Evolutionary conservation across 2,329 filamentous ascomycete genomes (phyloP), one percentile per base, ranked within the genome.

Genomic region (Tolypocladium capitatum): DNA sequence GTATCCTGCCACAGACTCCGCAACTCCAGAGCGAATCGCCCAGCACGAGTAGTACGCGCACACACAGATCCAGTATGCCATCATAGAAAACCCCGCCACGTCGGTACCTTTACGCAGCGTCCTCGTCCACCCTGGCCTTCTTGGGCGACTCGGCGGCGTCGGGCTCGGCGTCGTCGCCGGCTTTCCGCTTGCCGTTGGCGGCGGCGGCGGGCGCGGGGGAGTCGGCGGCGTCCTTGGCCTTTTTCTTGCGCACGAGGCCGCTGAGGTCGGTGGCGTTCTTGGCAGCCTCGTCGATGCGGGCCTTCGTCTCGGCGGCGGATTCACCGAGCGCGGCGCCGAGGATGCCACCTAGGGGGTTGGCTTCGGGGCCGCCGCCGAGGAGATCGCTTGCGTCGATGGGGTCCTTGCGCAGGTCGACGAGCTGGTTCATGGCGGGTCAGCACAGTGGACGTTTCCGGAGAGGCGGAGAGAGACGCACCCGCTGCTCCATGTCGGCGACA

Each of bases 401-500:
- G 18, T 75, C 75, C 18, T 72, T 71, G 46, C 77, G 77, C 32
- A 91, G 74, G 48, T 92, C 86, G 40, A 75, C 67, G 32, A 91
- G 77, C 74, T 84, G 7, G 11, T 5, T 1, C 44, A 5, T 4
- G 14, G 13, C 2, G 24, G 1, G 46, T 47, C 14, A 43, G 14
- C 41, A n/a, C 46, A 11, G 44, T 20, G 30, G 0, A 30, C 5
- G 42, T 16, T 35, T 5, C 14, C 16, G 28, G 18, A 18, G 21
- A 28, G 28, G 35, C 55, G 52, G 47, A 51, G 49, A 52, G 54
- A 9, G 47, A 66, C 76, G 65, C 68, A 85, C 80, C 54, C 85
- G 73, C 61, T 83, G 77, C 67, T 88, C 81, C 78, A 92, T 86
- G 55, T 92, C 86, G 46, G 75, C 74, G 43, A 91, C 75, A 54